These are phyloP conservation scores for Acanthamoeba culbertsoni DNA, from an alignment of 208 protist genomes.

Conservation along the genomic window DNA sequence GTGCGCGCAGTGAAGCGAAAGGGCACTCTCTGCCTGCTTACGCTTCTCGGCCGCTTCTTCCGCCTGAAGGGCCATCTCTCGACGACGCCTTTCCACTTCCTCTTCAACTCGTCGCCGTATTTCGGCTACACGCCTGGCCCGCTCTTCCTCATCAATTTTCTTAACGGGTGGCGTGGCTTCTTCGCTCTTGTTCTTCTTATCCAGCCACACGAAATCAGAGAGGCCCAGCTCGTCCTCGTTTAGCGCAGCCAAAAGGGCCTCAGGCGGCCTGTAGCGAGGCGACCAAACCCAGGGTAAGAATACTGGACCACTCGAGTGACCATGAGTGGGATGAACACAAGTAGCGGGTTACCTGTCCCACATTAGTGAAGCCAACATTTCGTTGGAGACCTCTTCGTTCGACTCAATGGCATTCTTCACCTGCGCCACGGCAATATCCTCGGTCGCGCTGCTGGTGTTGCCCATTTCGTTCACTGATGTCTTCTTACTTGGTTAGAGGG, in stretches of 20 bases:
- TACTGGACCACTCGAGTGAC: neutral
- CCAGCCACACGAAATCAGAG: conserved; percentile 3
- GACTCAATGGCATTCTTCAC: neutral
- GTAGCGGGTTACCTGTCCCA: neutral
- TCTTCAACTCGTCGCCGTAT: neutral
- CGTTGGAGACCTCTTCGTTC: neutral
- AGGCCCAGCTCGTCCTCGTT: neutral
- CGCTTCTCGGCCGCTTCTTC: neutral
- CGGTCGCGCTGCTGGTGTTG: neutral
- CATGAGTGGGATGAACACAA: neutral
- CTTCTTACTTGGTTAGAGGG: neutral
- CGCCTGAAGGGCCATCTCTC: neutral
- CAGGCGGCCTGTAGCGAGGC: neutral
- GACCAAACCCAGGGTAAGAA: neutral
- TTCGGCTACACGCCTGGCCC: neutral
- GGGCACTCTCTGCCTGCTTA: neutral
- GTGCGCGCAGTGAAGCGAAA: neutral
- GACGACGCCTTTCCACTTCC: neutral
- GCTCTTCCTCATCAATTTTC: neutral
- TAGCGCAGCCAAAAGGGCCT: neutral
- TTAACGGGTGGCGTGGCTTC: neutral
- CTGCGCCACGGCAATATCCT: neutral
- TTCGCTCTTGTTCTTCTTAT: neutral
- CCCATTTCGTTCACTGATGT: neutral
- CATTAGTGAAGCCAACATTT: neutral